Evolutionary conservation across 257 asterid genomes (phyloP).

Genomic region (Scutellaria baicalensis): DNA sequence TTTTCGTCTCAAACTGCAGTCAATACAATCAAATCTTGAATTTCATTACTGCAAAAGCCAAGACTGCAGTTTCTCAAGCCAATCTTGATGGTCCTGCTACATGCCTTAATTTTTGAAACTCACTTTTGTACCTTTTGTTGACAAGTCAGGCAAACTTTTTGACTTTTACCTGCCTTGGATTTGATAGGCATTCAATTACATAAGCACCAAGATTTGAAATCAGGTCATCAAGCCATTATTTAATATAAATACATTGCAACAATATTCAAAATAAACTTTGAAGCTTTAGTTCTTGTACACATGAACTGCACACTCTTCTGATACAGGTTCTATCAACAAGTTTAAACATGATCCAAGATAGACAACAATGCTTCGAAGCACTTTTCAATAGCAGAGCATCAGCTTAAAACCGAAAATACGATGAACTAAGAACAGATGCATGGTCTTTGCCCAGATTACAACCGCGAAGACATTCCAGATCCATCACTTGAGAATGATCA

Average conservation of each 20-base stretch:
- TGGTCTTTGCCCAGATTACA: constrained; percentile 72
- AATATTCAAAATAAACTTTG: neutral
- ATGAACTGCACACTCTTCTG: neutral
- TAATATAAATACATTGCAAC: neutral
- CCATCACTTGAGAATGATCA: constrained; percentile 92
- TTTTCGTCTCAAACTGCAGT: no score
- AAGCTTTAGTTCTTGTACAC: neutral
- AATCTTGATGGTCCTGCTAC: no score
- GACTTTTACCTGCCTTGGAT: no score
- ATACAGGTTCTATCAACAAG: neutral
- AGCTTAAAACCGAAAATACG: constrained; percentile 40
- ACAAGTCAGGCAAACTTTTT: no score
- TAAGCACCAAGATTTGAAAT: neutral
- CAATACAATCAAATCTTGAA: no score
- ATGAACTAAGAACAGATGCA: constrained; percentile 71
- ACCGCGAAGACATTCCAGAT: constrained; percentile 91
- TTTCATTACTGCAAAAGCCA: no score
- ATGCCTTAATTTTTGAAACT: no score
- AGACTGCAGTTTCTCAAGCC: no score
- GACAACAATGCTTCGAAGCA: neutral
- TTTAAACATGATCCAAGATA: neutral
- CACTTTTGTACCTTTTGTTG: no score
- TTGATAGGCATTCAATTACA: neutral
- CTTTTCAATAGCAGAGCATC: neutral
- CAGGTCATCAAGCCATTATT: neutral